Base-by-base conservation (phyloP, 2,329 filamentous ascomycete species). In the Penicillium sp. region DNA sequence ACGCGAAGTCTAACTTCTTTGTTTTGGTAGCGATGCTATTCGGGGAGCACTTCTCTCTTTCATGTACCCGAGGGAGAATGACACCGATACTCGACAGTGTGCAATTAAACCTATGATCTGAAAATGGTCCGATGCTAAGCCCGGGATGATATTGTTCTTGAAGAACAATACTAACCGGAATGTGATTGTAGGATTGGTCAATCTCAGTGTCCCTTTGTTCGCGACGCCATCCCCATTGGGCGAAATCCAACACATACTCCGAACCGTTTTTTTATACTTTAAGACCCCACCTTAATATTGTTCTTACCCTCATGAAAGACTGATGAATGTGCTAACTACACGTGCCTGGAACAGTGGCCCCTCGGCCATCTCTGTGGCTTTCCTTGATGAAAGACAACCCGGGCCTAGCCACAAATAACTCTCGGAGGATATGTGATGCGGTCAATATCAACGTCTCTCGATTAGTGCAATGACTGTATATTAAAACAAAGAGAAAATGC, bases 131-230 rank as follows among this genome's bases (percentile, higher is more conserved):
- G 33, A 46, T 48, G 49, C 54, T 49, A 53, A 53, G 49, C 2
- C 43, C 7, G 5, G 3, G 11, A 4, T 33, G 5, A 41, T 47
- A 56, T 56, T 56, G 54, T 56, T 53, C 41, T 31, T 19, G 27
- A 45, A 23, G 54, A 56, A 56, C 49, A 56, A 53, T 56, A 23
- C 16, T 56, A 45, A n/a, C 49, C 13, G 41, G 11, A 41, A 44
- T 31, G 8, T 45, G 40, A 16, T 29, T 39, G 49, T 29, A 9
- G 25, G 40, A 52, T 53, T 56, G 54, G 54, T 13, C 48, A 21
- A 15, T 15, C 15, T n/a, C 4, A 8, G 4, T 19, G 34, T 25
- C 11, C 39, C 39, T 52, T 55, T 50, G 47, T 44, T 34, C 16
- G 4, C 11, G 9, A 19, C 11, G 25, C 21, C 9, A 15, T 11